These are phyloP conservation scores for Pezicula radicicola DNA, from an alignment of 2,329 filamentous ascomycete species.

Conservation along the genomic window DNA sequence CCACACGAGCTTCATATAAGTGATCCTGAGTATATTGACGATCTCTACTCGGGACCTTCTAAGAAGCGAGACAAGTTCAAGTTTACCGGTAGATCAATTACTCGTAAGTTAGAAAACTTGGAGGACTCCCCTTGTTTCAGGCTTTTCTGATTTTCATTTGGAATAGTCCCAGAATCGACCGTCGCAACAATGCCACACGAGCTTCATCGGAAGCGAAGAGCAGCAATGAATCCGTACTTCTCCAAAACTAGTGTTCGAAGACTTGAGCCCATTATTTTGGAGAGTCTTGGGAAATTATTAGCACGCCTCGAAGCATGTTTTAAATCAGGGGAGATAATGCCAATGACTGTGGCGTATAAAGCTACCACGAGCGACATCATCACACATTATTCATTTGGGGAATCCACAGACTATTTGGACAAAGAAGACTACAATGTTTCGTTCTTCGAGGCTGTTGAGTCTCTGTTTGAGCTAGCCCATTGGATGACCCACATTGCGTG, in stretches of 20 bases:
- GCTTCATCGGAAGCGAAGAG: background rate
- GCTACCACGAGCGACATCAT: slow-evolving; percentile 27
- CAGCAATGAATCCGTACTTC: slow-evolving; percentile 1
- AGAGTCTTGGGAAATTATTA: slow-evolving; percentile 7
- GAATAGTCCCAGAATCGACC: no score
- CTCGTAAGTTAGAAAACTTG: no score
- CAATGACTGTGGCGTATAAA: slow-evolving; percentile 24
- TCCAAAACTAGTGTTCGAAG: background rate
- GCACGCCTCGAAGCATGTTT: background rate
- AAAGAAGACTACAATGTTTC: slow-evolving; percentile 17
- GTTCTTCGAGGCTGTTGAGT: slow-evolving; percentile 25
- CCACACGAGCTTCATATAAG: slow-evolving; percentile 25
- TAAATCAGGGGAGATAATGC: slow-evolving; percentile 11
- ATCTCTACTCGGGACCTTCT: slow-evolving; percentile 17
- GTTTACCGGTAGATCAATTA: no score
- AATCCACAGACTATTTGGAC: slow-evolving; percentile 27
- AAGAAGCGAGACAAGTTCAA: slow-evolving; percentile 1
- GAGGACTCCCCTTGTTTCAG: no score
- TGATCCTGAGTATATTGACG: slow-evolving; percentile 23
- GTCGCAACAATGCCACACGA: background rate
- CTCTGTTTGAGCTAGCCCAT: slow-evolving; percentile 15
- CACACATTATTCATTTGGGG: slow-evolving; percentile 28
- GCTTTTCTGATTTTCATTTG: no score
- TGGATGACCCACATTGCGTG: slow-evolving; percentile 9
- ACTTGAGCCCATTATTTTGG: background rate